Conservation (phyloP, 2,329 filamentous ascomycete species). For the Ophiostoma populinum region DNA sequence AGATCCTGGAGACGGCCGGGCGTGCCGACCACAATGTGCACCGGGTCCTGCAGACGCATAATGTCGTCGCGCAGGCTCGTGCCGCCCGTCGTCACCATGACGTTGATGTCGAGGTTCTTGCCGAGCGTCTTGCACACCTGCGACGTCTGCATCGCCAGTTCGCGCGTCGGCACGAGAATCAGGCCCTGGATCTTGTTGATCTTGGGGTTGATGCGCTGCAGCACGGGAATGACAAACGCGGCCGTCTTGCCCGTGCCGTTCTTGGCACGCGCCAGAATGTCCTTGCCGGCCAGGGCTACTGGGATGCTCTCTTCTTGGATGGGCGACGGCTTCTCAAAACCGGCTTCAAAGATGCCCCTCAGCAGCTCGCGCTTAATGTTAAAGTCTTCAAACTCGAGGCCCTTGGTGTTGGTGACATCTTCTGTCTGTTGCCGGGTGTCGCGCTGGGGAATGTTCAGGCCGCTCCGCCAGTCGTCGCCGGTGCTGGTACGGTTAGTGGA, state of each 20-base stretch:
- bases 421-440: slow-evolving; percentile 57
- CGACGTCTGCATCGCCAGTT: slow-evolving; percentile 93
- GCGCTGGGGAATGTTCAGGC: slow-evolving; percentile 52
- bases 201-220: slow-evolving; percentile 94
- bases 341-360: slow-evolving; percentile 98
- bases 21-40: slow-evolving; percentile 95
- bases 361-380: slow-evolving; percentile 85
- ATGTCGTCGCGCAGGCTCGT: slow-evolving; percentile 94
- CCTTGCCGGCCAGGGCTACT: slow-evolving; percentile 83
- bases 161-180: slow-evolving; percentile 89
- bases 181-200: slow-evolving; percentile 91
- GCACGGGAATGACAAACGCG: slow-evolving; percentile 87
- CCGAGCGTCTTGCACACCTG: slow-evolving; percentile 98
- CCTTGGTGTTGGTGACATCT: slow-evolving; percentile 98
- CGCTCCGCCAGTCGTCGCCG: slow-evolving; percentile 56
- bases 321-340: slow-evolving; percentile 94
- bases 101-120: slow-evolving; percentile 91
- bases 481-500: slow-evolving; percentile 21
- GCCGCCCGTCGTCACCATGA: slow-evolving; percentile 98
- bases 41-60: slow-evolving; percentile 78
- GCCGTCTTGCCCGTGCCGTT: slow-evolving; percentile 98
- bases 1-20: slow-evolving; percentile 92
- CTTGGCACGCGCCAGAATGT: slow-evolving; percentile 91
- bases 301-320: slow-evolving; percentile 99
- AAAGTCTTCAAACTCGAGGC: slow-evolving; percentile 94